phyloP scores from a whole-genome alignment of 192 early-diverging fungal genomes.

The Phlyctochytrium arcticum region DNA sequence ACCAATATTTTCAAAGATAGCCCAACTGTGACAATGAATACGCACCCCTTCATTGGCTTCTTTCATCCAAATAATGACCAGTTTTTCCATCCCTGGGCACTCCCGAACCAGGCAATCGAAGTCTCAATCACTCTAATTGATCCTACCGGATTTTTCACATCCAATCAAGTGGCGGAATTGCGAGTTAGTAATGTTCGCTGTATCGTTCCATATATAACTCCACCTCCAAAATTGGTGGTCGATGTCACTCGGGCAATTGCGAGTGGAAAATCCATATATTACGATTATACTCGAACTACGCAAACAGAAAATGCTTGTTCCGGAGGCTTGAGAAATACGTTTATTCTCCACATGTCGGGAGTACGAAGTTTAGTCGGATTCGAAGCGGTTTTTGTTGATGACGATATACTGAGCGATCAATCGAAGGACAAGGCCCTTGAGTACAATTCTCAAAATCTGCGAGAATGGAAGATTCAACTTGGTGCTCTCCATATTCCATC shows the following conservation, averaged over 20 bases:
- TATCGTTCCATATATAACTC: conserved; percentile 5
- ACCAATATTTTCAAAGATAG: not conserved
- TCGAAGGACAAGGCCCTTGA: conserved; percentile 10
- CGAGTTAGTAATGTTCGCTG: conserved; percentile 5
- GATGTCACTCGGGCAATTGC: not conserved
- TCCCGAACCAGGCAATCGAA: conserved; percentile 16
- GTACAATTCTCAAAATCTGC: conserved; percentile 4
- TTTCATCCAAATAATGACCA: conserved; percentile 4
- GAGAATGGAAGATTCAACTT: not conserved
- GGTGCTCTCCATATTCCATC: not conserved
- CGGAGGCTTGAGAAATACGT: conserved; percentile 6
- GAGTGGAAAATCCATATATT: conserved; percentile 3
- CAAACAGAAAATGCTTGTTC: not conserved
- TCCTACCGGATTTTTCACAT: not conserved
- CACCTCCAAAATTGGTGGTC: not conserved
- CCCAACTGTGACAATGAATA: not conserved
- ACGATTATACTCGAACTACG: not conserved
- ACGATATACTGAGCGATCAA: not conserved
- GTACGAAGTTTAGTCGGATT: not conserved
- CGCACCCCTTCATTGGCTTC: conserved; percentile 3
- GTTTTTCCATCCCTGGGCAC: conserved; percentile 5
- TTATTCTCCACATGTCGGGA: conserved; percentile 9
- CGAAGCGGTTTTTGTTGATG: not conserved
- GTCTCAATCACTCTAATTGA: conserved; percentile 1
- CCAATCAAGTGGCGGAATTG: not conserved